phyloP scores from a whole-genome alignment of 1,284 basidiomycete species.

The Erythrobasidium hasegawianum region DNA sequence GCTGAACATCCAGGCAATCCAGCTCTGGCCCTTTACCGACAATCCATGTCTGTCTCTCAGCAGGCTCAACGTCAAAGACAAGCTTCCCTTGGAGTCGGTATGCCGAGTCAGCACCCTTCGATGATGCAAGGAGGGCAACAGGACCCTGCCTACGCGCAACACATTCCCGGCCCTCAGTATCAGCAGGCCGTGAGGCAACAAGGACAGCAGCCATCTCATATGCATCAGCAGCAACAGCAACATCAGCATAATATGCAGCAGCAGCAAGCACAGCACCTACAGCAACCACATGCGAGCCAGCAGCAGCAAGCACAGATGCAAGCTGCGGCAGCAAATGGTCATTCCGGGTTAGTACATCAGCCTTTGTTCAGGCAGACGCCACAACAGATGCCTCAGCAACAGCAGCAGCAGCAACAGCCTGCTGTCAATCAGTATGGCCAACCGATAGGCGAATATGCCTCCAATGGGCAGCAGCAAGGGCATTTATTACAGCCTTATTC shows the following conservation, averaged over 20 bases:
- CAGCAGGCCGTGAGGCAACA: background rate
- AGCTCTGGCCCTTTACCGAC: background rate
- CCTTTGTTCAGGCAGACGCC: background rate
- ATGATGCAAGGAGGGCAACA: background rate
- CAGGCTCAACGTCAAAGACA: background rate
- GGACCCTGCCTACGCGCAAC: background rate
- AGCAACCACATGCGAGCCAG: no score
- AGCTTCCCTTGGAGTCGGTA: background rate
- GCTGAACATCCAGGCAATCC: background rate
- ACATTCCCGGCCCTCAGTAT: background rate
- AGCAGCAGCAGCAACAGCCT: no score
- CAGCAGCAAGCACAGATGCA: background rate
- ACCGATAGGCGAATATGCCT: no score
- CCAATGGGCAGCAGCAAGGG: background rate
- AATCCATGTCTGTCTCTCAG: background rate
- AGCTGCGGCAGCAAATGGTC: background rate
- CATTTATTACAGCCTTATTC: background rate
- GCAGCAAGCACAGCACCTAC: slow-evolving; percentile 3
- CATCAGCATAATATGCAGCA: slow-evolving; percentile 16
- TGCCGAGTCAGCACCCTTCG: background rate
- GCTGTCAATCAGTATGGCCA: no score
- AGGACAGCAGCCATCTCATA: slow-evolving; percentile 7
- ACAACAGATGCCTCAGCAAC: slow-evolving; percentile 12
- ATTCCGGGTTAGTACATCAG: background rate
- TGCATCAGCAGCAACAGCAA: slow-evolving; percentile 20